A percentile compares a stretch with the other conserved stretches of the same genome.
These are phyloP conservation scores for Tulasnella sp. DNA, from an alignment of 768 basidiomycete species.

Conservation along the genomic window DNA sequence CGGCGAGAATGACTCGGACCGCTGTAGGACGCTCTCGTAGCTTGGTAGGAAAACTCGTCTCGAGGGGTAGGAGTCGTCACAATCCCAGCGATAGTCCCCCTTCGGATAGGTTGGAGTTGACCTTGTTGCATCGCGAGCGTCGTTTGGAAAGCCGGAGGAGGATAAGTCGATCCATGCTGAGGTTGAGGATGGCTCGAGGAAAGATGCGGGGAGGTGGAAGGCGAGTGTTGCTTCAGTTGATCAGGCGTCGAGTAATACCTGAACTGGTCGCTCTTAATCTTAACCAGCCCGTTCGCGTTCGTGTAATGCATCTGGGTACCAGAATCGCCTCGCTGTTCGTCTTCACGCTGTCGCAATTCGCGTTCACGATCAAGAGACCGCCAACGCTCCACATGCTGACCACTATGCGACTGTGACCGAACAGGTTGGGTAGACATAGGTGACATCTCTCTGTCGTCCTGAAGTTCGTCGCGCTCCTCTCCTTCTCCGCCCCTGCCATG, in stretches of 20 bases:
- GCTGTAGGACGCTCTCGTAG: not conserved
- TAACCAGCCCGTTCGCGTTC: slow-evolving; percentile 2
- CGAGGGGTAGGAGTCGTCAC: not conserved
- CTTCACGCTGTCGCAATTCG: not conserved
- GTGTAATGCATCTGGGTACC: not conserved
- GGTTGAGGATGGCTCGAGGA: not conserved
- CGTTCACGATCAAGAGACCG: not conserved
- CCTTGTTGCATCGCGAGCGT: not conserved
- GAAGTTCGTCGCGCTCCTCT: not conserved
- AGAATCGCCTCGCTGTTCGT: not conserved
- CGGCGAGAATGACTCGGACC: not conserved
- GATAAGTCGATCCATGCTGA: not conserved
- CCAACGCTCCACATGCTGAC: not conserved
- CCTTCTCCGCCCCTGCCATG: not conserved
- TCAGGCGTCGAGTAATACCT: slow-evolving; percentile 3
- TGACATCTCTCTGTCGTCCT: not conserved
- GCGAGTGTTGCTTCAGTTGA: not conserved
- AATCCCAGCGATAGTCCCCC: not conserved
- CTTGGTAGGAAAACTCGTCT: not conserved
- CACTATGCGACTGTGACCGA: not conserved
- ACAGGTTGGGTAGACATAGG: not conserved
- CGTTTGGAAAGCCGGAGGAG: not conserved
- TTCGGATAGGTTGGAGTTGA: not conserved
- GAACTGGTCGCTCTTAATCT: slow-evolving; percentile 5
- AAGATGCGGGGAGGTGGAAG: not conserved